Evolutionary conservation across 306 rosid species (phyloP), one percentile per base, ranked within the genome.

Genomic region (Abrus precatorius): DNA sequence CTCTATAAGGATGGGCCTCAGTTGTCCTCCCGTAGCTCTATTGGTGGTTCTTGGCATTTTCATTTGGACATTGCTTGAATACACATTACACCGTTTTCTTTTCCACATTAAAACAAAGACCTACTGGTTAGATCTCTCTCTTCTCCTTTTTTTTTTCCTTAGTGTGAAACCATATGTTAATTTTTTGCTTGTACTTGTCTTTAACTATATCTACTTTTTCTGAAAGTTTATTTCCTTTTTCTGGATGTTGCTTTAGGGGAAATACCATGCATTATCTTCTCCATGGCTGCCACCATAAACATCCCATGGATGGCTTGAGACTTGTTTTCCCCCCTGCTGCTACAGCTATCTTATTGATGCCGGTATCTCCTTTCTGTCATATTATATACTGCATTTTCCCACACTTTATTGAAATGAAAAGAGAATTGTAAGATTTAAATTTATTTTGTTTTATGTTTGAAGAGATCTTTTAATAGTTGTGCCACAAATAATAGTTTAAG

Each of bases 261-360:
- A 96, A 96, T 87, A 96, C 98, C 53, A 0, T 77, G 20, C 99
- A 96, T 85, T 93, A 93, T 91, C 97, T 96, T 74, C 87, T 96
- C 60, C 99, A 96, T 79, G 99, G 99, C 71, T 93, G 97, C 88
- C 99, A 96, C 83, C 99, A 93, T 83, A 96, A 96, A 83, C 98
- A 96, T 76, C 99, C 99, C 7, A 96, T 93, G 98, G 99, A 96
- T 75, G 89, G 98, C 61, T 82, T 96, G 87, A 88, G 99, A 70
- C 99, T 96, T 66, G 99, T 96, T 81, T 93, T 96, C 30, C 99
- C 99, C 74, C 99, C 99, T 1, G 72, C 97, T 77, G 98, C 93
- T 54, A 90, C 99, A 9, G 97, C 97, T 79, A 36, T 92, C 80
- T 82, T 96, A 57, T 83, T 86, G 55, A 5, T 88, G 13, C 98